Evolutionary conservation across 139 green algal genomes (phyloP).

Genomic region (Deuterostichococcus epilithicus): DNA sequence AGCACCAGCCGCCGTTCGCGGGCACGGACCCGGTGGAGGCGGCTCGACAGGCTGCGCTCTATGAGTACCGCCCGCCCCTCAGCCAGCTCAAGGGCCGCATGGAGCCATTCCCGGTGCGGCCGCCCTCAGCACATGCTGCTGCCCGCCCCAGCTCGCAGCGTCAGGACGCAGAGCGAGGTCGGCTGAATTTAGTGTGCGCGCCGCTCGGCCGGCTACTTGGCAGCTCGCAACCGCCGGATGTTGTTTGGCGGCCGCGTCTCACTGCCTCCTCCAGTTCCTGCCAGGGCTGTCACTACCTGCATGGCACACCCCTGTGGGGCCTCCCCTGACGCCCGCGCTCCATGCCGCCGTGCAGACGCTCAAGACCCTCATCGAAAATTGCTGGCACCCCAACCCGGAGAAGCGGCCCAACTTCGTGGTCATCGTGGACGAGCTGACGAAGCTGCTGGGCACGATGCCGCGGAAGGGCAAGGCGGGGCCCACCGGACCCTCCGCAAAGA

Average conservation of each 20-base stretch:
- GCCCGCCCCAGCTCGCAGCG: too few species aligned
- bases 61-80: conserved; percentile 30
- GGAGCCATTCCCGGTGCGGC: conserved; percentile 11
- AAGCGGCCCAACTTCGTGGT: conserved; percentile 30
- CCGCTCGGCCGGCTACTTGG: too few species aligned
- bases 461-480: not conserved
- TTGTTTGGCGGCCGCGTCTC: not conserved
- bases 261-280: too few species aligned
- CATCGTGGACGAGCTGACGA: conserved; percentile 17
- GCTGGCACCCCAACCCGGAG: conserved; percentile 38
- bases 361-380: conserved; percentile 36
- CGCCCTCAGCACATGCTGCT: too few species aligned
- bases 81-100: conserved; percentile 5
- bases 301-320: not conserved
- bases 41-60: conserved; percentile 41
- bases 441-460: not conserved
- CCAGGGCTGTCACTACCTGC: too few species aligned
- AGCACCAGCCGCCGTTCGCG: conserved; percentile 39
- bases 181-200: not conserved
- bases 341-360: conserved; percentile 20
- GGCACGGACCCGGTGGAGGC: conserved; percentile 53
- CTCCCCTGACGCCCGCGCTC: too few species aligned
- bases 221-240: not conserved
- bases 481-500: not conserved
- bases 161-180: too few species aligned